Conservation (phyloP, 306 rosid species). For the Cyamopsis tetragonoloba region DNA sequence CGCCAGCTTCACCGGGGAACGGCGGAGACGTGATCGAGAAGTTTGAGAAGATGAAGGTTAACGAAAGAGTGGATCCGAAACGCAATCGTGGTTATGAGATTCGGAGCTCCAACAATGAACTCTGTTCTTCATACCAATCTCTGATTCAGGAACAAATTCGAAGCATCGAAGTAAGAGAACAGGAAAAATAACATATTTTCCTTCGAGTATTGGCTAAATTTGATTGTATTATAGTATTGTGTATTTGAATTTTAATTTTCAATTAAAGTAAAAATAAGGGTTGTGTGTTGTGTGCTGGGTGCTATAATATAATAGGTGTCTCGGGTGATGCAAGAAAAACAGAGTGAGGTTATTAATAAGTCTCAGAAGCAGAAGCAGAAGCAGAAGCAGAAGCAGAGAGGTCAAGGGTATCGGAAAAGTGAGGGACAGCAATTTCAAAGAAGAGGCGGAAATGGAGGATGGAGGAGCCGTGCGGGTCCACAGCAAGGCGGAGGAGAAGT, state of each 20-base stretch:
- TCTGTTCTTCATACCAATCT: constrained; percentile 10
- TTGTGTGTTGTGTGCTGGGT: too few species aligned
- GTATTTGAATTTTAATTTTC: too few species aligned
- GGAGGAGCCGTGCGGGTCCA: constrained; percentile 19
- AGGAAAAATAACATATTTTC: too few species aligned
- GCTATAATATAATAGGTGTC: constrained; percentile 1
- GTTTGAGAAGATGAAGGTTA: constrained; percentile 35
- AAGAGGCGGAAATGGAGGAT: constrained; percentile 18
- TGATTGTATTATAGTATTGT: too few species aligned
- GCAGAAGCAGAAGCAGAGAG: constrained; percentile 27
- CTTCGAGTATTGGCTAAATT: too few species aligned
- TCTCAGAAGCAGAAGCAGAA: constrained; percentile 28
- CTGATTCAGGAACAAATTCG: constrained; percentile 45
- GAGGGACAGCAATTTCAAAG: not conserved
- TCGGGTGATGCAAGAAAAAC: constrained; percentile 38
- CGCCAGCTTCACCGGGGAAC: constrained; percentile 44
- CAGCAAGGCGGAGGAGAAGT: constrained; percentile 36
- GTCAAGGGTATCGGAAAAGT: not conserved
- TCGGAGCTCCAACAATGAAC: not conserved
- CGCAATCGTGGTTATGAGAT: not conserved
- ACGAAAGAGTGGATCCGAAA: constrained; percentile 5
- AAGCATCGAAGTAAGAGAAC: constrained; percentile 41
- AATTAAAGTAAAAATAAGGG: too few species aligned
- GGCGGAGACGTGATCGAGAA: constrained; percentile 8
- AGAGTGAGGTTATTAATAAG: too few species aligned